phyloP scores from a whole-genome alignment of 306 rosid species.

The Parietaria judaica region DNA sequence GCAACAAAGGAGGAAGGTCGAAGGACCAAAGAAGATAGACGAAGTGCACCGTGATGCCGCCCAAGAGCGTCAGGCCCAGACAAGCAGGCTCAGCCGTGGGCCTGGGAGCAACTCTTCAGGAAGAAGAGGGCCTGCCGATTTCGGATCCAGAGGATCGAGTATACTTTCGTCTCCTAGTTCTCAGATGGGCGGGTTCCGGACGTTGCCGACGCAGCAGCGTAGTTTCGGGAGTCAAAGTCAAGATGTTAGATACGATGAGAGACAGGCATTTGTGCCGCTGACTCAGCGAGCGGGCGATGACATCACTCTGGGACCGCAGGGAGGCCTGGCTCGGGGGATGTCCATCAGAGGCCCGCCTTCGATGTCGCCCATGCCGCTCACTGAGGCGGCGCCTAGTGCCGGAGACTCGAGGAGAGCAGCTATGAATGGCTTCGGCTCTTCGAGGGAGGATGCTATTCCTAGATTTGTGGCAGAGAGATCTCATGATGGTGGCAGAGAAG shows the following conservation, averaged over 20 bases:
- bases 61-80: conserved; percentile 81
- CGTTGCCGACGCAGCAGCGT: conserved; percentile 46
- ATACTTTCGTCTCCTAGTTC: conserved; percentile 46
- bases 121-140: conserved; percentile 68
- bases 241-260: conserved; percentile 68
- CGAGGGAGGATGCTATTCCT: conserved; percentile 46
- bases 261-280: conserved; percentile 55
- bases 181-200: conserved; percentile 63
- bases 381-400: conserved; percentile 32
- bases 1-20: conserved; percentile 92
- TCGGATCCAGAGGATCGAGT: conserved; percentile 54
- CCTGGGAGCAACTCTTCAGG: conserved; percentile 43
- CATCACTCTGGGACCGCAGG: conserved; percentile 82
- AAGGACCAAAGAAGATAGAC: conserved; percentile 96
- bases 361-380: conserved; percentile 28
- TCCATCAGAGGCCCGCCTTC: conserved; percentile 67
- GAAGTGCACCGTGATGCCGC: conserved; percentile 98
- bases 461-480: conserved; percentile 40
- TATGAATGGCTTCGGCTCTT: conserved; percentile 49
- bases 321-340: conserved; percentile 97
- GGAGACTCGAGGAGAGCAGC: conserved; percentile 48
- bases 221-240: conserved; percentile 49
- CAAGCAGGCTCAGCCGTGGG: conserved; percentile 75
- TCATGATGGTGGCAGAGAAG: conserved; percentile 45
- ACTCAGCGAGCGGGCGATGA: conserved; percentile 64